Evolutionary conservation across 2,329 filamentous ascomycete species (phyloP), one percentile per base, ranked within the genome.

Genomic region (Aspergillus pseudonomiae): DNA sequence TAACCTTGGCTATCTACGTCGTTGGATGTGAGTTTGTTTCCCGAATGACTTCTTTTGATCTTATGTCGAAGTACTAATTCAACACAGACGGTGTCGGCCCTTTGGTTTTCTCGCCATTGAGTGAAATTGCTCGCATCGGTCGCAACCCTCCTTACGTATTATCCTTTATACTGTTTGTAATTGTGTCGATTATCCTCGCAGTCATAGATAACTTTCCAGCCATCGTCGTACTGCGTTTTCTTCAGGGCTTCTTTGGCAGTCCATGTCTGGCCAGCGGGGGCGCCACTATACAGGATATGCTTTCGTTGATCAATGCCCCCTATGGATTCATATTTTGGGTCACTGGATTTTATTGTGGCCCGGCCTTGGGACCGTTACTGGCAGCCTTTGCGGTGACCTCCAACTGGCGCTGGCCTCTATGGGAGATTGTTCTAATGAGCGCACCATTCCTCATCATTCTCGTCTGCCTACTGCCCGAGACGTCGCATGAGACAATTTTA

Each of bases 161-260:
- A 67, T 89, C 89, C 11, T 89, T 92, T 79, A 84, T 85, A 63
- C 79, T 92, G 32, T 92, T 91, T 73, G 86, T 90, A 56, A 83
- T 91, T 64, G 75, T 92, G 12, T 86, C 84, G 6, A 83, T 92
- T 19, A 89, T 89, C 0, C 86, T 88, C 0, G 86, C 88, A 0
- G 74, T 91, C 0, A 86, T 86, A 4, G 76, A 84, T 52, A 90
- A 88, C 77, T 90, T 88, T 59, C 78, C 85, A 0, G 88, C 88
- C 0, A 80, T 92, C 11, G 82, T 91, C 69, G 86, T 89, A 2
- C 79, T 89, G 3, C 83, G 88, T 1, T 90, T 90, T 75, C 75
- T 90, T 4, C 86, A 87, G 63, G 88, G 88, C 1, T 88, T 90
- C 80, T 88, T 90, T 67, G 88, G 88, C 10, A 86, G 83, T 9